These are phyloP conservation scores for Arthrocladium fulminans DNA, from an alignment of 2,329 filamentous ascomycete genomes.

Conservation along the genomic window DNA sequence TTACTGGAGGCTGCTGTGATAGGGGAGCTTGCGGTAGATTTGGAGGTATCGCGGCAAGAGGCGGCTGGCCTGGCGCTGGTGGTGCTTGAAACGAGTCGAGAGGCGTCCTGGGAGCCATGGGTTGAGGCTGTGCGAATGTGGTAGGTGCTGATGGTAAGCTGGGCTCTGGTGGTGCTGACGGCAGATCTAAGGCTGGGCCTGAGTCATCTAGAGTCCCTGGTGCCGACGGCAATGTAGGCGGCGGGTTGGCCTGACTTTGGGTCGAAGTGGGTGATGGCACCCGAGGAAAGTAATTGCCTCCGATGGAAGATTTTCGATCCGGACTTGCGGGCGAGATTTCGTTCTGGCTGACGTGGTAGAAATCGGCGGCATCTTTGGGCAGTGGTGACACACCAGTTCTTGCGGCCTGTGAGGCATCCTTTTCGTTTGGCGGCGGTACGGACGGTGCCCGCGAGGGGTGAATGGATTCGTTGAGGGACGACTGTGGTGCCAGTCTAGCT, in stretches of 20 bases:
- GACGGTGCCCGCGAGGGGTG: conserved; percentile 41
- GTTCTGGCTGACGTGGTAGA: conserved; percentile 30
- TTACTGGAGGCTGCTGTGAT: conserved; percentile 9
- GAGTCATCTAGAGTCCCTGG: conserved; percentile 15
- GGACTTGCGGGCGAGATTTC: conserved; percentile 48
- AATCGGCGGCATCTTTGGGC: conserved; percentile 23
- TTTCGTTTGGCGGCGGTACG: conserved; percentile 24
- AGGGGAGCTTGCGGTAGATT: conserved; percentile 5
- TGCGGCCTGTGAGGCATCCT: conserved; percentile 11
- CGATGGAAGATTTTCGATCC: conserved; percentile 41
- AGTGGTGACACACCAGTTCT: conserved; percentile 19
- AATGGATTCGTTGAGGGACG: conserved; percentile 42
- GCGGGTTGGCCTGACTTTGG: conserved; percentile 25
- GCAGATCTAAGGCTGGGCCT: conserved; percentile 19
- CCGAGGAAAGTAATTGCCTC: conserved; percentile 51
- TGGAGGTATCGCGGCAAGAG: conserved; percentile 3
- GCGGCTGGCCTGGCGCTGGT: conserved; percentile 13
- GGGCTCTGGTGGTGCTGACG: conserved; percentile 20
- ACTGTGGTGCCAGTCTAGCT: conserved; percentile 37
- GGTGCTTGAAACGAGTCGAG: conserved; percentile 7
- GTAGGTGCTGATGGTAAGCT: conserved; percentile 10
- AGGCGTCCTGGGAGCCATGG: conserved; percentile 1
- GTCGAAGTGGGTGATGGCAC: conserved; percentile 10
- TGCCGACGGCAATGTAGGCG: conserved; percentile 26
- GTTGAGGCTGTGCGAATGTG: conserved; percentile 18